Base-by-base conservation (phyloP, 1,284 basidiomycete species). In the Leccinum fuscescens region DNA sequence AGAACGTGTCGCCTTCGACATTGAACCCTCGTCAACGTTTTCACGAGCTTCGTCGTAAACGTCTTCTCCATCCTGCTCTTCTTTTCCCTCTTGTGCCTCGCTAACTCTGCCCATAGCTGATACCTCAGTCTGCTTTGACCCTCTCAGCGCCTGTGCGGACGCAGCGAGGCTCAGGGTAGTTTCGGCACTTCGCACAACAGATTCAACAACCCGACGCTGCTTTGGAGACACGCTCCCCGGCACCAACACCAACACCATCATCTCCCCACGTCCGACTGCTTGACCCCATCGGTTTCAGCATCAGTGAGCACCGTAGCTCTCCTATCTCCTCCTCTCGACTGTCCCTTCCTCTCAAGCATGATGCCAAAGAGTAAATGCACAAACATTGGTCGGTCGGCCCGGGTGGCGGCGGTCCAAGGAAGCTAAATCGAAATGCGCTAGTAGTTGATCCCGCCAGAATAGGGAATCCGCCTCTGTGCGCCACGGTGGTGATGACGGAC, bases 321-420 rank as follows among this genome's bases (percentile, higher is more conserved):
- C 33, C 93, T 82, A 58, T 94, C 91, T 0, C 82, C 91, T 0
- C 82, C 90, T 60, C 85, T 85, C 14, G 82, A 77, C 8, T 89
- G 83, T 1, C 93, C 92, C 60, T 85, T 86, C 63, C 84, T 86
- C 69, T 96, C 93, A 50, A 94, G 82, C 88, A 98, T 92, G 63
- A 93, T 75, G 3, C 97, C 97, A 74, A 92, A 99, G 4, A 98
- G 80, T 1, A 99, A 71, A 15, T 94, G 84, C n/a, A 98, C 82
- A 8, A 94, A 78, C 66, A 89, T 87, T 1, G 72, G 70, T 31
- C 96, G 83, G 65, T 92, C 86, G 2, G 78, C 27, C 27, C 27
- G 27, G 27, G 27, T 76, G 1, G 78, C 71, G 42, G 27, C 27
- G 27, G 27, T 91, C 85, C 52, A 96, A 81, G 14, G 82, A 81